Percentiles rank a stretch among this genome's conserved stretches.
These are phyloP conservation scores for Yamadazyma taylorii DNA, from an alignment of 1,139 yeast genomes.

Conservation along the genomic window DNA sequence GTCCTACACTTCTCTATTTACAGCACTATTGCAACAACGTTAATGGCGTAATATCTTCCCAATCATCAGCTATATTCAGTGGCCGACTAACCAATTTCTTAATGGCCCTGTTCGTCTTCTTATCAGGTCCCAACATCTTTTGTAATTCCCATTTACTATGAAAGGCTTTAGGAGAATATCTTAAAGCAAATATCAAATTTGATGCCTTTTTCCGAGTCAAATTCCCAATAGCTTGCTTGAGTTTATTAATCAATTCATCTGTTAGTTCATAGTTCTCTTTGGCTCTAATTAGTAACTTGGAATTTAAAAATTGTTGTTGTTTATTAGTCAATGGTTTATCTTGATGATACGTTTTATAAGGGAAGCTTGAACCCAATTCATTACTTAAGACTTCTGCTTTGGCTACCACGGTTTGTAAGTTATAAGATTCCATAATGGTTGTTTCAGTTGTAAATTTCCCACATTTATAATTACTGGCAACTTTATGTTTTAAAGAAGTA, in stretches of 20 bases:
- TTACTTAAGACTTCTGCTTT: slow-evolving; percentile 18
- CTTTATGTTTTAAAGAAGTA: slow-evolving; percentile 13
- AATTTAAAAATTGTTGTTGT: slow-evolving; percentile 19
- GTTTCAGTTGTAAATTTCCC: slow-evolving; percentile 11
- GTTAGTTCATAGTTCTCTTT: slow-evolving; percentile 18
- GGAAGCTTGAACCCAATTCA: slow-evolving; percentile 1
- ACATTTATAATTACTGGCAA: slow-evolving; percentile 16
- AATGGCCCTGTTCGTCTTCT: slow-evolving; percentile 11
- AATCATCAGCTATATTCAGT: background rate
- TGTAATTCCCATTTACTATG: slow-evolving; percentile 34
- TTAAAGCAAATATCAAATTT: slow-evolving; percentile 46
- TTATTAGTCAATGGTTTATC: slow-evolving; percentile 13
- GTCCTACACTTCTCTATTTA: too few relatives aligned
- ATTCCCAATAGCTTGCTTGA: slow-evolving; percentile 20
- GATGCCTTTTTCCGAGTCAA: slow-evolving; percentile 40
- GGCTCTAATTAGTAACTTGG: slow-evolving; percentile 18
- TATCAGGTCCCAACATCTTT: slow-evolving; percentile 26
- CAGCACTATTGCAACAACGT: slow-evolving; percentile 1
- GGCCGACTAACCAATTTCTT: background rate
- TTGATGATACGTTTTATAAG: background rate
- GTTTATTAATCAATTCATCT: slow-evolving; percentile 16
- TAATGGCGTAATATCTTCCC: slow-evolving; percentile 5
- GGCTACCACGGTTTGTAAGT: slow-evolving; percentile 20
- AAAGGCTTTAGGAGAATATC: slow-evolving; percentile 25
- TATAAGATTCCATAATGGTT: slow-evolving; percentile 14